Percentiles rank a stretch among this genome's conserved stretches.
Conservation (phyloP, 257 asterid genomes). For the Penstemon newberryi region DNA sequence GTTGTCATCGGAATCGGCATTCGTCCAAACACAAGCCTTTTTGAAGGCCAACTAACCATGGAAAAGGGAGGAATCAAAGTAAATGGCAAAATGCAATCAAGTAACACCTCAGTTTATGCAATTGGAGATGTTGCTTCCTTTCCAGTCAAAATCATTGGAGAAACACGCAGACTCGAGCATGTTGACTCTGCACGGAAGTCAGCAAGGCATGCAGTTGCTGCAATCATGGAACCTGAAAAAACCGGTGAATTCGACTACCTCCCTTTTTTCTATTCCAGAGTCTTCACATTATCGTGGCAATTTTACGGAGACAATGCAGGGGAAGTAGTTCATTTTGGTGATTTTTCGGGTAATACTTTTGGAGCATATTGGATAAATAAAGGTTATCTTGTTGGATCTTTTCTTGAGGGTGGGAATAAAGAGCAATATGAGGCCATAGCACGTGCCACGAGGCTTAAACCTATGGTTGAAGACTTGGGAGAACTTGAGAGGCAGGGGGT, state of each 20-base stretch:
- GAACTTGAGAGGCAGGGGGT: constrained; percentile 69
- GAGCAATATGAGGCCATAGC: constrained; percentile 79
- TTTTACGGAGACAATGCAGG: constrained; percentile 77
- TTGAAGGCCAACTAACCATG: constrained; percentile 82
- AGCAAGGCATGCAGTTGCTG: constrained; percentile 76
- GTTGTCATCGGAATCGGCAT: constrained; percentile 91
- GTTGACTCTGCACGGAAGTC: constrained; percentile 80
- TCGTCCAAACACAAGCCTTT: constrained; percentile 85
- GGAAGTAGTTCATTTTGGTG: constrained; percentile 75
- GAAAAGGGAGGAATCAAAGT: constrained; percentile 96
- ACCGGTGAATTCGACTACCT: constrained; percentile 64
- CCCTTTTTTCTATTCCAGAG: constrained; percentile 87
- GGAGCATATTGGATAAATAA: constrained; percentile 85
- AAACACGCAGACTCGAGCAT: constrained; percentile 84
- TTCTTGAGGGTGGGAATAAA: constrained; percentile 88
- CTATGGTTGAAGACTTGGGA: constrained; percentile 49
- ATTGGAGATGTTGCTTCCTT: constrained; percentile 87
- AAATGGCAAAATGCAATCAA: constrained; percentile 73
- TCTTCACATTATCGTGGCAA: constrained; percentile 85
- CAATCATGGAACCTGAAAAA: constrained; percentile 64
- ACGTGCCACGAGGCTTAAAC: constrained; percentile 54
- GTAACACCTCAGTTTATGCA: constrained; percentile 75
- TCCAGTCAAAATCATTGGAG: constrained; percentile 67
- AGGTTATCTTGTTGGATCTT: constrained; percentile 70
- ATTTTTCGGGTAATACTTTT: constrained; percentile 45